Evolutionary conservation across 768 basidiomycete genomes (phyloP), one percentile per base, ranked within the genome.

Genomic region (Panaeolus papilionaceus): DNA sequence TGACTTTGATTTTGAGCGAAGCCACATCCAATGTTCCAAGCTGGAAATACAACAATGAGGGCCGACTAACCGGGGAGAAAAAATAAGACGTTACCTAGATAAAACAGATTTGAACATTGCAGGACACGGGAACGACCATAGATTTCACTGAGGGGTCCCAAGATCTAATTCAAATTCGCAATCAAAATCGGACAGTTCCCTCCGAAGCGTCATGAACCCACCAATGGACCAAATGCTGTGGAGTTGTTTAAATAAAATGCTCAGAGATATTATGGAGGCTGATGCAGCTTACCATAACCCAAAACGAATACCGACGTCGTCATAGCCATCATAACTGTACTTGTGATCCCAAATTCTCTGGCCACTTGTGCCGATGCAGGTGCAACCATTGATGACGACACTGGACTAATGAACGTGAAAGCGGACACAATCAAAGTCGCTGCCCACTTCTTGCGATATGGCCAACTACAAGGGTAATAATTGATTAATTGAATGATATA

Each of bases 321-420:
- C 77, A 94, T 84, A 1, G 86, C 86, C 20, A 86, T 77, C 3
- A 87, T 64, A 0, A 80, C 83, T 1, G 71, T 68, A 71, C 74
- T 87, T 9, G 83, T 87, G 33, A 92, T 83, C 0, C 85, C 81
- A 68, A 93, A 89, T 20, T 86, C 75, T 2, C 74, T 66, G 14
- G 81, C 88, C 0, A 94, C 71, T 64, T 87, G 82, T 3, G 70
- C 67, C 0, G 82, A 79, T 0, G 91, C 92, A 0, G 92, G 92
- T 0, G 92, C 89, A 1, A 92, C 79, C 88, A 92, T 92, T 4
- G 91, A 86, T 4, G 92, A 94, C 0, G 91, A 88, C 0, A 93
- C 80, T 0, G 91, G 89, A 7, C 81, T 82, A 40, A 92, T 89
- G 73, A 92, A 89, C 0, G 91, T 89, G 73, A 90, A 92, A 0